A percentile compares a stretch with the other conserved stretches of the same genome.
These are phyloP conservation scores for Canavalia gladiata DNA, from an alignment of 306 rosid species.

Conservation along the genomic window DNA sequence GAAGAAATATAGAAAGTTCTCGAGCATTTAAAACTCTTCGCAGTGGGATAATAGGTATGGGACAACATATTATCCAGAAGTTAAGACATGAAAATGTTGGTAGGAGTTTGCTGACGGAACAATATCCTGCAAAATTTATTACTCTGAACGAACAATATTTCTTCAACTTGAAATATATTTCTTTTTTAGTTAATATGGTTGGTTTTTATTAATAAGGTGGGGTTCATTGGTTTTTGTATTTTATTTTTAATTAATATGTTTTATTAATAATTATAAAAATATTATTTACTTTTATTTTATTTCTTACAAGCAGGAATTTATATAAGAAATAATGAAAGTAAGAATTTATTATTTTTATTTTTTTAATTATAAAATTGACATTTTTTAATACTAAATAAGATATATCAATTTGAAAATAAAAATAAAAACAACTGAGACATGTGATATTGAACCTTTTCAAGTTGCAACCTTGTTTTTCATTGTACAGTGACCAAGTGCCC, in stretches of 20 bases:
- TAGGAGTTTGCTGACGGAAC: neutral
- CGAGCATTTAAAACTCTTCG: too few species aligned
- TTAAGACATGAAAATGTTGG: slow-evolving; percentile 24
- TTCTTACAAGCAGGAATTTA: neutral
- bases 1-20: too few species aligned
- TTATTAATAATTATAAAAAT: neutral
- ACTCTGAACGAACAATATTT: neutral
- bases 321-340: neutral
- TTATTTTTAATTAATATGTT: neutral
- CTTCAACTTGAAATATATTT: slow-evolving; percentile 7
- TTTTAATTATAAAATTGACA: neutral
- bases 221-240: neutral
- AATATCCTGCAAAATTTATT: neutral
- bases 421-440: neutral
- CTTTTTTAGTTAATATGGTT: neutral
- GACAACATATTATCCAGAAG: neutral
- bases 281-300: neutral
- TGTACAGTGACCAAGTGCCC: neutral
- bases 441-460: neutral
- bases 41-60: neutral
- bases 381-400: neutral
- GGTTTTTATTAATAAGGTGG: neutral
- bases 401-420: neutral
- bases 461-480: neutral
- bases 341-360: neutral